Conservation (phyloP, 805 yeast species). For the Saturnispora besseyi region DNA sequence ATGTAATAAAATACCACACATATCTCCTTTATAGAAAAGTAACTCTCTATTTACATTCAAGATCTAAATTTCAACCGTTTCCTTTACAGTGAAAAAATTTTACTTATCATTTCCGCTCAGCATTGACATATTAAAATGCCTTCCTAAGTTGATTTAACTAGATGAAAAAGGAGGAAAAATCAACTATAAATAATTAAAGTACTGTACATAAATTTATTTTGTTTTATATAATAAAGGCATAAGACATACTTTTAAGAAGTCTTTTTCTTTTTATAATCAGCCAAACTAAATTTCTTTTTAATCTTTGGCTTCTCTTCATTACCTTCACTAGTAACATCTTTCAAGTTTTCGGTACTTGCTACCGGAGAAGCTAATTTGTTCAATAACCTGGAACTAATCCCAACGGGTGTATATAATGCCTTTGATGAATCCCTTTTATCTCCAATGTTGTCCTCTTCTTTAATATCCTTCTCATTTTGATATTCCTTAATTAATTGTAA, state of each 20-base stretch:
- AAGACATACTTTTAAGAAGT: constrained; percentile 4
- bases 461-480: neutral
- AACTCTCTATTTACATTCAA: too few relatives aligned
- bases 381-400: constrained; percentile 5
- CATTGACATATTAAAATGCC: too few relatives aligned
- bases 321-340: neutral
- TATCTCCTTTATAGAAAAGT: constrained; percentile 12
- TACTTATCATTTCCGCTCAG: too few relatives aligned
- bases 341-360: neutral
- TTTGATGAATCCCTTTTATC: constrained; percentile 2
- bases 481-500: constrained; percentile 10
- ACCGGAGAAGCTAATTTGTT: neutral
- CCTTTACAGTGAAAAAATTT: too few relatives aligned
- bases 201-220: neutral
- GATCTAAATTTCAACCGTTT: too few relatives aligned
- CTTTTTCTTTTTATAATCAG: constrained; percentile 55
- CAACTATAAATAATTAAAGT: neutral
- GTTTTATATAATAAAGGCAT: neutral
- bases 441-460: constrained; percentile 1
- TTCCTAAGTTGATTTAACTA: neutral
- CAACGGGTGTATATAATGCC: constrained; percentile 13
- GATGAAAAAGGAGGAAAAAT: neutral
- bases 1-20: constrained; percentile 52
- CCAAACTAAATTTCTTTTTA: constrained; percentile 60
- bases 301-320: constrained; percentile 24